These are phyloP conservation scores for Coffea humblotiana DNA, from an alignment of 305 asterid species.

Conservation along the genomic window DNA sequence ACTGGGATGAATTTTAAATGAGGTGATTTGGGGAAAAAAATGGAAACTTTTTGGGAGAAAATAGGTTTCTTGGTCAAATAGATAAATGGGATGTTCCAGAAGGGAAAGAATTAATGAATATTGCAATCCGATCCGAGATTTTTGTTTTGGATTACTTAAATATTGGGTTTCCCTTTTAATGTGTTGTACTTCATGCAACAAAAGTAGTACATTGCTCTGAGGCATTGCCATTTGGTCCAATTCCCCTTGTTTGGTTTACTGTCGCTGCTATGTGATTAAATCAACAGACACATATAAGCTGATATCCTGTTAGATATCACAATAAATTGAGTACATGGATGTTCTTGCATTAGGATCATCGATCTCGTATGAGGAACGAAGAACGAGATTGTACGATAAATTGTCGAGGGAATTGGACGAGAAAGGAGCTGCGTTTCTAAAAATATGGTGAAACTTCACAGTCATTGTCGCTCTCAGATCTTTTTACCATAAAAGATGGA, in stretches of 20 bases:
- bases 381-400: constrained; percentile 64
- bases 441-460: constrained; percentile 89
- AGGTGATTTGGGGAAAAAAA: background rate
- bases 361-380: constrained; percentile 52
- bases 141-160: background rate
- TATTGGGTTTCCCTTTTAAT: background rate
- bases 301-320: background rate
- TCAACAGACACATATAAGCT: background rate
- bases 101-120: background rate
- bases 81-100: background rate
- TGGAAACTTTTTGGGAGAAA: background rate
- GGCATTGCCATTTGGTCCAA: background rate
- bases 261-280: background rate
- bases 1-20: background rate
- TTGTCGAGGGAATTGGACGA: constrained; percentile 79
- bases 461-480: constrained; percentile 78
- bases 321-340: constrained; percentile 1
- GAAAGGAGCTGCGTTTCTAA: constrained; percentile 80
- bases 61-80: background rate
- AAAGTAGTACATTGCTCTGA: background rate
- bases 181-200: background rate
- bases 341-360: constrained; percentile 40
- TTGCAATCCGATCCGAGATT: background rate
- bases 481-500: constrained; percentile 67
- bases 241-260: background rate